Conservation (phyloP, 352 stramenopile genomes). For the Pythium insidiosum region DNA sequence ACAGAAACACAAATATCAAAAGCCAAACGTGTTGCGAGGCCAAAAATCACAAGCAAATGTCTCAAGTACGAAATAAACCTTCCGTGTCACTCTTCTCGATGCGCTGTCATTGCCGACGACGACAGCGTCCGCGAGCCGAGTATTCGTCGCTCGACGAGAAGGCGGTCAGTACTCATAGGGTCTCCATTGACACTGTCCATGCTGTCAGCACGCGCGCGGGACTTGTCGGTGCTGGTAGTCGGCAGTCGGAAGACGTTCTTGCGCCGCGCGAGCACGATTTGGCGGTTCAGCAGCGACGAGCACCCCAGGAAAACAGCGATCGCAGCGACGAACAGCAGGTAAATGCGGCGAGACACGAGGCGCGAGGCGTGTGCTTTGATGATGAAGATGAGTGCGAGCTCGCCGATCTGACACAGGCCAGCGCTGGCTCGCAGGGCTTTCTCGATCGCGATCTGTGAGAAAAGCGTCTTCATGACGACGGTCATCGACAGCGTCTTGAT, state of each 20-base stretch:
- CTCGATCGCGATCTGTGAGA: conserved; percentile 49
- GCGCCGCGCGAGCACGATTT: conserved; percentile 49
- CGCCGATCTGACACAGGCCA: conserved; percentile 76
- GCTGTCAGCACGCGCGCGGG: too few relatives aligned
- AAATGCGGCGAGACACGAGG: conserved; percentile 73
- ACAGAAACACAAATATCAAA: too few relatives aligned
- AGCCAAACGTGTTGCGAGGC: too few relatives aligned
- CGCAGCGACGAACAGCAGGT: conserved; percentile 73
- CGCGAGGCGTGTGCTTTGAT: conserved; percentile 83
- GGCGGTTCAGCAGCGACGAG: conserved; percentile 71
- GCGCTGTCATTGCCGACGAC: too few relatives aligned
- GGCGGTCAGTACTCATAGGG: too few relatives aligned
- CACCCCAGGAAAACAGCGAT: conserved; percentile 79
- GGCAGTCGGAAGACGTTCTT: conserved; percentile 56
- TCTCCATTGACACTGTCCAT: too few relatives aligned
- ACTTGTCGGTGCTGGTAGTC: too few relatives aligned
- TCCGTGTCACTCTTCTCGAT: too few relatives aligned
- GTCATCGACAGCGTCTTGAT: conserved; percentile 78
- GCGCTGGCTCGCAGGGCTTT: conserved; percentile 69
- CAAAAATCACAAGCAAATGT: too few relatives aligned
- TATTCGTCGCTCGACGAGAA: too few relatives aligned
- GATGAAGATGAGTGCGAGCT: conserved; percentile 86
- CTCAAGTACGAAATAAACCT: too few relatives aligned
- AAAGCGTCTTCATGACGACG: conserved; percentile 75
- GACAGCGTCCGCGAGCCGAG: too few relatives aligned